Evolutionary conservation across 2,329 filamentous ascomycete genomes (phyloP).

Genomic region (Colletotrichum cereale): DNA sequence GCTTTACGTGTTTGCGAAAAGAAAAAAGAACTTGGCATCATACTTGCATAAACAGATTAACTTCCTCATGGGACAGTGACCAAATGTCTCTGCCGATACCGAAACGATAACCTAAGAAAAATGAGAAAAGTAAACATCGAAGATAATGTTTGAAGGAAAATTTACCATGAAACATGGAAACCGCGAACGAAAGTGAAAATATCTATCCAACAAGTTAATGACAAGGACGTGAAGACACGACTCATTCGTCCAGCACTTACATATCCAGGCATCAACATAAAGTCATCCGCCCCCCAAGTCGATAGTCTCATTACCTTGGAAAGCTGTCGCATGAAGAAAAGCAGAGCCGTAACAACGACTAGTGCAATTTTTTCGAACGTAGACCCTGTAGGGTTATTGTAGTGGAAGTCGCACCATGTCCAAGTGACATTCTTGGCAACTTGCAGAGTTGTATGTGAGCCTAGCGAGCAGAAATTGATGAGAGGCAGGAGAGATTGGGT

Average conservation of each 20-base stretch:
- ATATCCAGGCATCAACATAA: not conserved
- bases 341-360: not conserved
- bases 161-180: not conserved
- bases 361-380: not conserved
- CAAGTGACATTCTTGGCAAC: conserved; percentile 1
- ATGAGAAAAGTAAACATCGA: not conserved
- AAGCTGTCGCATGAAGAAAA: not conserved
- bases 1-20: no score
- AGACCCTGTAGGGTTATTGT: not conserved
- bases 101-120: not conserved
- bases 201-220: not conserved
- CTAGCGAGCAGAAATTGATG: not conserved
- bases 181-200: not conserved
- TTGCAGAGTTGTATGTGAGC: not conserved
- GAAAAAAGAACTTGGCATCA: not conserved
- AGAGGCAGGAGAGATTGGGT: not conserved
- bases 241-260: not conserved
- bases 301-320: not conserved
- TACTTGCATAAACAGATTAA: not conserved
- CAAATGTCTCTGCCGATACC: not conserved
- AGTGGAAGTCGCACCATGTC: not conserved
- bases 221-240: not conserved
- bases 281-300: not conserved
- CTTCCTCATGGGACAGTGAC: not conserved
- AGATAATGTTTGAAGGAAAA: no score